Conservation (phyloP, 1,284 basidiomycete species). For the Leucoagaricus sp. region DNA sequence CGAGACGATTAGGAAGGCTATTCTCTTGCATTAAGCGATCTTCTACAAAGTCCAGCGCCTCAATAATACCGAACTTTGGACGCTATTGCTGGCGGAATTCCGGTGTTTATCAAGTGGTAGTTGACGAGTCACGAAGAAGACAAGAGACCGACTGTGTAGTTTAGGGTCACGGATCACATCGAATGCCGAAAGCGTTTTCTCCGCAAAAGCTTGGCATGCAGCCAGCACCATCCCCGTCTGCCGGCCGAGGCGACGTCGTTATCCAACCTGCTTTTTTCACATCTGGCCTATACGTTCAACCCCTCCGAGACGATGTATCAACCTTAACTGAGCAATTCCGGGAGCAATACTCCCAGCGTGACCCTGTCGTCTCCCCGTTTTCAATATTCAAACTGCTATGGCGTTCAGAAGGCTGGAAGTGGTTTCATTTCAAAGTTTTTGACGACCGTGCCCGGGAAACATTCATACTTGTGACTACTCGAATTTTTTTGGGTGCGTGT, state of each 20-base stretch:
- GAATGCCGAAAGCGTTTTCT: background rate
- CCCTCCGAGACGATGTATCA: conserved; percentile 66
- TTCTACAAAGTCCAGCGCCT: too few relatives aligned
- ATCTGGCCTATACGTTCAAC: conserved; percentile 66
- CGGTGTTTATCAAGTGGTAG: too few relatives aligned
- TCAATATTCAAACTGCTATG: conserved; percentile 68
- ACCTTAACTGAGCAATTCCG: conserved; percentile 50
- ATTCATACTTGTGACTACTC: conserved; percentile 55
- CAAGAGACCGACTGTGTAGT: background rate
- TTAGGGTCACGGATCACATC: background rate
- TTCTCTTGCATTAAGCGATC: too few relatives aligned
- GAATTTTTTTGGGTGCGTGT: conserved; percentile 65
- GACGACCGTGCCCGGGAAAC: conserved; percentile 62
- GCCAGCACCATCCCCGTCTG: conserved; percentile 34
- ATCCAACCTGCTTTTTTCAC: conserved; percentile 77
- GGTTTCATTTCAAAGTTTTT: conserved; percentile 70
- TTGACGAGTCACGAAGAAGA: too few relatives aligned
- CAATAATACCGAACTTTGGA: too few relatives aligned
- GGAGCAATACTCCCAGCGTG: conserved; percentile 38
- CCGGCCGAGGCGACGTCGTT: conserved; percentile 54
- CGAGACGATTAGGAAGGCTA: too few relatives aligned
- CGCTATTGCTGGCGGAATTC: too few relatives aligned
- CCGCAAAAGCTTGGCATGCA: conserved; percentile 8
- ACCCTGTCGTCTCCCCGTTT: conserved; percentile 47
- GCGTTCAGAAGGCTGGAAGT: conserved; percentile 68